Evolutionary conservation across 2,329 filamentous ascomycete genomes (phyloP), one percentile per base, ranked within the genome.

Genomic region (Lecanicillium sp.): DNA sequence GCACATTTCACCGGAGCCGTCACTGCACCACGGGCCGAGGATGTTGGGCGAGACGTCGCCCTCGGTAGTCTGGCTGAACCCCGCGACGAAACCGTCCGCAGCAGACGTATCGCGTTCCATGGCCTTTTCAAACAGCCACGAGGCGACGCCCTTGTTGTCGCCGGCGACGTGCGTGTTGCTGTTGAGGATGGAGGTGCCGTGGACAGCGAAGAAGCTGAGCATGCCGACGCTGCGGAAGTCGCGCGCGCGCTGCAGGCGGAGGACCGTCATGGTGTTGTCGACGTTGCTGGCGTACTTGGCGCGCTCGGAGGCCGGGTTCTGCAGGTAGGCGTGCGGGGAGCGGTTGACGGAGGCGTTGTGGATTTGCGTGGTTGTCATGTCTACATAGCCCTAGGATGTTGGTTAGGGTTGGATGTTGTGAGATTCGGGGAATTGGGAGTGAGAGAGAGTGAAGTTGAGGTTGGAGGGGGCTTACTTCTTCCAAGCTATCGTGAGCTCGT

Each of bases 91-190:
- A 9, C 71, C 74, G 3, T 78, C 66, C 1, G 75, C 72, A 27
- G 27, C 72, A 27, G 25, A 37, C 10, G 79, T 78, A 15, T 64
- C 68, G 2, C 65, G 53, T 12, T 77, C 61, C 3, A 63, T 57
- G 32, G 83, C 69, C 47, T 82, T 74, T 56, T 97, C 90, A 38
- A 95, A 81, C 11, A 95, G 66, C 54, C 83, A 84, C 1, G 89
- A 85, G 3, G 90, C 89, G 6, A 95, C 87, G 11, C 90, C 90
- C 64, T 97, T 97, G 66, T 97, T 97, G 59, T 97, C 90, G n/a
- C 87, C 90, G 3, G 88, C 81, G 36, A 92, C 77, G 12, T 95
- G 71, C 0, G 88, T 96, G 61, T 95, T 95, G 63, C 96, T 96
- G 39, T 85, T 84, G 17, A 89, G 77, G 60, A 96, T 77, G 1